A percentile compares a stretch with the other conserved stretches of the same genome.
Evolutionary conservation across 2,329 filamentous ascomycete genomes (phyloP).

Genomic region (Calcarisporium arbuscula): DNA sequence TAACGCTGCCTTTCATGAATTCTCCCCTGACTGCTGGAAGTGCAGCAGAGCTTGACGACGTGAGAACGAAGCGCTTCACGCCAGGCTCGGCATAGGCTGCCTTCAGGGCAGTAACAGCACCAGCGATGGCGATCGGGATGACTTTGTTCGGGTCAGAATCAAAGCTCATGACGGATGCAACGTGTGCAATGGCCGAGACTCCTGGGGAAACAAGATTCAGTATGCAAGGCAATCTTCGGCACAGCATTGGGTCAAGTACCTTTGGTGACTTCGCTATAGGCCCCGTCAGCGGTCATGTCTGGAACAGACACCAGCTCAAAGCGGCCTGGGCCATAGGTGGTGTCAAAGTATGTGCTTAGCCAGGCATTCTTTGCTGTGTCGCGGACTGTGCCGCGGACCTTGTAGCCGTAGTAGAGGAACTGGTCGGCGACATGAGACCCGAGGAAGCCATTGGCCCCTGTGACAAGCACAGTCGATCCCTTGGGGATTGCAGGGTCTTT

Average conservation of each 20-base stretch:
- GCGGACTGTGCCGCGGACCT: slow-evolving; percentile 27
- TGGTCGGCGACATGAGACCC: slow-evolving; percentile 24
- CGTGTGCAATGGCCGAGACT: slow-evolving; percentile 27
- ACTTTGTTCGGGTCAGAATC: slow-evolving; percentile 30
- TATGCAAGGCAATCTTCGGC: no score
- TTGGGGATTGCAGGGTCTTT: no score
- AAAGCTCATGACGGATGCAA: slow-evolving; percentile 28
- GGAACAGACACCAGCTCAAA: slow-evolving; percentile 26
- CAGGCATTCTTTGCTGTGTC: slow-evolving; percentile 15
- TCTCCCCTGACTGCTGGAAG: slow-evolving; percentile 14
- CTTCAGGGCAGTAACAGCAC: slow-evolving; percentile 23
- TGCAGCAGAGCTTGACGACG: slow-evolving; percentile 24
- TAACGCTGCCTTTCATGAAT: no score
- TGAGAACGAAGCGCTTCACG: slow-evolving; percentile 35
- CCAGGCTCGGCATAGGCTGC: slow-evolving; percentile 25
- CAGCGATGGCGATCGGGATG: slow-evolving; percentile 26
- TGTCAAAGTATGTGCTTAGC: slow-evolving; percentile 13
- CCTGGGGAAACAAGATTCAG: no score
- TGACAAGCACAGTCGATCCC: slow-evolving; percentile 15
- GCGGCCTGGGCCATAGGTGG: slow-evolving; percentile 20
- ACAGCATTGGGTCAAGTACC: no score
- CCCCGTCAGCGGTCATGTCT: slow-evolving; percentile 20
- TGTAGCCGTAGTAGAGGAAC: slow-evolving; percentile 23
- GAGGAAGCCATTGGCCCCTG: slow-evolving; percentile 28
- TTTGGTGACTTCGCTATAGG: slow-evolving; percentile 21